Percentiles rank a stretch among this genome's conserved stretches.
Evolutionary conservation across 73 alveolate genomes (phyloP).

Genomic region (Stentor roeselii): DNA sequence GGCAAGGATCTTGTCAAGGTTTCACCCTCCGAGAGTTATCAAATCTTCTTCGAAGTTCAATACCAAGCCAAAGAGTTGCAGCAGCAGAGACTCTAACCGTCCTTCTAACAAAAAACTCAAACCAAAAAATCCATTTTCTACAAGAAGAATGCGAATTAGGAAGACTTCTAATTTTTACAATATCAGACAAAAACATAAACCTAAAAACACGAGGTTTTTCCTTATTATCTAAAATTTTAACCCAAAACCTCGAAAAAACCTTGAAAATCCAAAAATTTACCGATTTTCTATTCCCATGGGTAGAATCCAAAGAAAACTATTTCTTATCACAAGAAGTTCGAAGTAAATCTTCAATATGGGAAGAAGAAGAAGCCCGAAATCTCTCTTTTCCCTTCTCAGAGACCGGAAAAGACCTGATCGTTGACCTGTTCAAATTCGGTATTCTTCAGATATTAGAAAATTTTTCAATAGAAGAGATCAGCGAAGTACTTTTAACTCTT

Average conservation of each 20-base stretch:
- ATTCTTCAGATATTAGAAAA: not conserved
- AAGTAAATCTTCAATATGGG: not conserved
- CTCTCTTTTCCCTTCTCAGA: not conserved
- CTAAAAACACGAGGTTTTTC: not conserved
- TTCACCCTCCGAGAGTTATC: not conserved
- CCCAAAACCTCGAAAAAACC: not conserved
- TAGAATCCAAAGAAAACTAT: not conserved
- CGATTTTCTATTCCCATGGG: not conserved
- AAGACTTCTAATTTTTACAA: not conserved
- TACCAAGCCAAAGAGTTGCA: not conserved
- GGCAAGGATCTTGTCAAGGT: not conserved
- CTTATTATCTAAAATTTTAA: not conserved
- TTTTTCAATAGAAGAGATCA: not conserved
- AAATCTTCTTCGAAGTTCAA: not conserved
- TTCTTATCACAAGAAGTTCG: not conserved
- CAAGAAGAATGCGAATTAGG: constrained; percentile 12
- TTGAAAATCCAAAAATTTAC: not conserved
- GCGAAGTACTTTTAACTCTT: not conserved
- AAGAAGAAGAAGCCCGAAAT: constrained; percentile 1
- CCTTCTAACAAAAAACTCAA: not conserved
- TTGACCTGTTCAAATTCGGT: not conserved
- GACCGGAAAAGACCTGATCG: not conserved
- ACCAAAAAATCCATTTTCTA: not conserved
- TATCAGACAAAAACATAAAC: not conserved
- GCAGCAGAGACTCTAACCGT: not conserved